Conservation (phyloP, 2,329 filamentous ascomycete species). For the Xylariaceae sp. region DNA sequence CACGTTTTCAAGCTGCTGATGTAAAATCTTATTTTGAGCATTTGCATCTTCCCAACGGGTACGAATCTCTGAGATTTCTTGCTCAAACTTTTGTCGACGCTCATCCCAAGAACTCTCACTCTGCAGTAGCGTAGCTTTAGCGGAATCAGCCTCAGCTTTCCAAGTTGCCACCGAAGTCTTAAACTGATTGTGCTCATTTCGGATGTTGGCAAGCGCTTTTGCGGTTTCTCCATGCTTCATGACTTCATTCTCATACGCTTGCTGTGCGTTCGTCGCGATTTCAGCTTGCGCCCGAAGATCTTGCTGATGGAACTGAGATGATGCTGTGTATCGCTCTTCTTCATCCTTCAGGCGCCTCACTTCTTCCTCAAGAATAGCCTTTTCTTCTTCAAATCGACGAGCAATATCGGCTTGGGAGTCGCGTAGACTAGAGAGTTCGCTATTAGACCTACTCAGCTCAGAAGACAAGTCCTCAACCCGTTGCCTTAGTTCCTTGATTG, state of each 20-base stretch:
- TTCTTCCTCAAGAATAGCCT: slow-evolving; percentile 77
- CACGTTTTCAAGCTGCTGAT: slow-evolving; percentile 86
- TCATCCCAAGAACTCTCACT: slow-evolving; percentile 90
- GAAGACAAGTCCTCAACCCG: slow-evolving; percentile 81
- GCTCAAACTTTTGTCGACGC: slow-evolving; percentile 78
- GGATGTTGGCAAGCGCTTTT: slow-evolving; percentile 78
- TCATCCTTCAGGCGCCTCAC: slow-evolving; percentile 83
- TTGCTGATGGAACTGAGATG: slow-evolving; percentile 84
- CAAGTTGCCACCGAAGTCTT: slow-evolving; percentile 78
- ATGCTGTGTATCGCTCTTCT: slow-evolving; percentile 77
- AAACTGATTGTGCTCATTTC: slow-evolving; percentile 80
- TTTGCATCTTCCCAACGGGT: slow-evolving; percentile 82
- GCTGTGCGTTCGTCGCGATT: slow-evolving; percentile 90
- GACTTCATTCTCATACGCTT: slow-evolving; percentile 93
- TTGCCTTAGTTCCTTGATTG: slow-evolving; percentile 81
- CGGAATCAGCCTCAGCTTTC: slow-evolving; percentile 83
- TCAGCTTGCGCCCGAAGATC: slow-evolving; percentile 92
- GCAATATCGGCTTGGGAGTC: slow-evolving; percentile 79
- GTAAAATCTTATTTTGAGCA: slow-evolving; percentile 87
- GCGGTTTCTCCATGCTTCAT: slow-evolving; percentile 97
- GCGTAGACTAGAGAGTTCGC: slow-evolving; percentile 79
- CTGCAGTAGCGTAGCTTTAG: slow-evolving; percentile 77
- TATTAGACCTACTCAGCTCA: slow-evolving; percentile 82
- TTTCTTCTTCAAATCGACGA: slow-evolving; percentile 80
- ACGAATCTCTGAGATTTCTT: slow-evolving; percentile 80